phyloP scores from a whole-genome alignment of 192 early-diverging fungal genomes.

The Coemansia asiatica region DNA sequence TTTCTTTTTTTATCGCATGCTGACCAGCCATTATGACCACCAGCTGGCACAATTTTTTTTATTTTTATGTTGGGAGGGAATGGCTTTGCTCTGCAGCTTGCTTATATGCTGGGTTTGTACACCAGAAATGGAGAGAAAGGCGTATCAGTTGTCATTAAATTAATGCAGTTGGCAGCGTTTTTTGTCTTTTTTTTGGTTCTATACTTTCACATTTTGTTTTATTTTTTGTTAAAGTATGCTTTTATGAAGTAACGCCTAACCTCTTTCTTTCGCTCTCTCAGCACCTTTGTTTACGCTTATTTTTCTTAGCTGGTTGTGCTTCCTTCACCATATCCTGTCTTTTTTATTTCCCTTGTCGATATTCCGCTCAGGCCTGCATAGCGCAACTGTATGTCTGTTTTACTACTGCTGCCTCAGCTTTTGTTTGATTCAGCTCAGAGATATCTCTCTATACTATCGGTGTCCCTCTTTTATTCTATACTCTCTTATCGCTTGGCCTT shows the following conservation, averaged over 20 bases:
- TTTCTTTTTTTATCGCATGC: background rate
- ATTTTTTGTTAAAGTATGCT: background rate
- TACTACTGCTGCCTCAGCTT: background rate
- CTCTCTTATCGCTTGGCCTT: background rate
- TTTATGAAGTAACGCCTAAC: background rate
- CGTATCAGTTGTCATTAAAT: background rate
- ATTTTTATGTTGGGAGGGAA: background rate
- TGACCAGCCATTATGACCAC: too few species aligned
- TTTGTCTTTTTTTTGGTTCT: background rate
- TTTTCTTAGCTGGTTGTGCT: background rate
- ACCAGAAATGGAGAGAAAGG: background rate
- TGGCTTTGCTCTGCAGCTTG: background rate
- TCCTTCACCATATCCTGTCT: background rate
- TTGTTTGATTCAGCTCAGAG: background rate
- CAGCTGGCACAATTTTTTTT: background rate
- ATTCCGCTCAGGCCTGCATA: background rate
- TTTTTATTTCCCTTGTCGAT: background rate
- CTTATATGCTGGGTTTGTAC: background rate
- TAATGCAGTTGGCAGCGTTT: background rate
- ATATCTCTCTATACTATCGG: background rate
- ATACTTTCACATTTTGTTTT: background rate
- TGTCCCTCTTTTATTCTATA: background rate
- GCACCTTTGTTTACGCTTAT: background rate
- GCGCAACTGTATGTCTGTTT: background rate
- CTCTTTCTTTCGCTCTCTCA: background rate